Conservation (phyloP, 352 stramenopile species). For the Phytophthora pini region DNA sequence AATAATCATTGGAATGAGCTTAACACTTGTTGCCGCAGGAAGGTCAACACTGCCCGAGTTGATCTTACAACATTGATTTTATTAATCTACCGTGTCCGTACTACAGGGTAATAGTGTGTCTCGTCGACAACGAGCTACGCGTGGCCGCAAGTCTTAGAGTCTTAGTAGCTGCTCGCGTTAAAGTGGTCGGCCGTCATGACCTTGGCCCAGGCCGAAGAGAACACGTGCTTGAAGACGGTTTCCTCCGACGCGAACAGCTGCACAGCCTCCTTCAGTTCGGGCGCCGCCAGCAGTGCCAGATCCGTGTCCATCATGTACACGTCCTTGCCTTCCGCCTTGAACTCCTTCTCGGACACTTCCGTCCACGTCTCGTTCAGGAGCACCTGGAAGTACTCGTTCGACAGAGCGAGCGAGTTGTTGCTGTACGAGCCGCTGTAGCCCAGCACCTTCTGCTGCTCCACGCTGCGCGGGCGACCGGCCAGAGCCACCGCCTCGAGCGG, state of each 20-base stretch:
- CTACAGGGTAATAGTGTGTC: not conserved
- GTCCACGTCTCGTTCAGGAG: constrained; percentile 33
- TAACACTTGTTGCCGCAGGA: not conserved
- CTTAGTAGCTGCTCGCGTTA: constrained; percentile 18
- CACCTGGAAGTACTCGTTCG: constrained; percentile 52
- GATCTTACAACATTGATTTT: constrained; percentile 23
- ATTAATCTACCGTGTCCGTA: constrained; percentile 29
- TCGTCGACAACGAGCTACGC: constrained; percentile 3
- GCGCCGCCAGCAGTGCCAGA: constrained; percentile 28
- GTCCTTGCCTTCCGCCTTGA: constrained; percentile 32
- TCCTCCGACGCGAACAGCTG: constrained; percentile 25
- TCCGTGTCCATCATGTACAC: constrained; percentile 36
- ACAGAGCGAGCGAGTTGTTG: constrained; percentile 77
- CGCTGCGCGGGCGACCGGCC: constrained; percentile 87
- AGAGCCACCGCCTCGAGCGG: constrained; percentile 94
- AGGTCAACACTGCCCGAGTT: not conserved
- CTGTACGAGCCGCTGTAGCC: constrained; percentile 91
- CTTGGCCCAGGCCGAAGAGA: constrained; percentile 31
- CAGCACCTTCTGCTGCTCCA: constrained; percentile 86
- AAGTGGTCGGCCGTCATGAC: constrained; percentile 36
- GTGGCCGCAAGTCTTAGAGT: constrained; percentile 10
- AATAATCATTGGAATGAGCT: not conserved
- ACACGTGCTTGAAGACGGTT: constrained; percentile 27
- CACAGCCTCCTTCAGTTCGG: constrained; percentile 27
- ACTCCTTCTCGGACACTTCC: constrained; percentile 27